Percentiles rank a stretch among this genome's conserved stretches.
Evolutionary conservation across 768 basidiomycete species (phyloP).

Genomic region (Lactifluus rugatus): DNA sequence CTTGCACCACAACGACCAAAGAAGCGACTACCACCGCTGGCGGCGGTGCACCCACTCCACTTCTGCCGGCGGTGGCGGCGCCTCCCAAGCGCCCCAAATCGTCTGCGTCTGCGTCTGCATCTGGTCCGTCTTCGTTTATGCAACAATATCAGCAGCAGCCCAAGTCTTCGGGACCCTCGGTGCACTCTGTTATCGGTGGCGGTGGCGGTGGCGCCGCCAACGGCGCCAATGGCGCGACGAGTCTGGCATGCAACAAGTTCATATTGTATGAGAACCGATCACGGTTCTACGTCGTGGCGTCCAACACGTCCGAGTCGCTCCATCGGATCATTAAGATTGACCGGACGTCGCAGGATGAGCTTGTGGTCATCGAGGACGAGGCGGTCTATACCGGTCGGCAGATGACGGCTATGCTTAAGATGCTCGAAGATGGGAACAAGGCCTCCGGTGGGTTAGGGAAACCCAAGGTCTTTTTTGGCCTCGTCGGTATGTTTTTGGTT

Average conservation of each 20-base stretch:
- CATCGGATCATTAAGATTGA: slow-evolving; percentile 94
- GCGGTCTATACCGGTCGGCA: slow-evolving; percentile 82
- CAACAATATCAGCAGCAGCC: background rate
- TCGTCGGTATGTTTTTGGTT: slow-evolving; percentile 49
- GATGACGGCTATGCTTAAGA: slow-evolving; percentile 84
- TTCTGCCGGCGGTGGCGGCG: background rate
- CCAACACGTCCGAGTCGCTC: slow-evolving; percentile 76
- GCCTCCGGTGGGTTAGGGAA: slow-evolving; percentile 78
- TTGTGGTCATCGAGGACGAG: slow-evolving; percentile 78
- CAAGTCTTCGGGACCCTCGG: background rate
- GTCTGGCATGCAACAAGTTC: slow-evolving; percentile 59
- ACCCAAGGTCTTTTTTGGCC: slow-evolving; percentile 69
- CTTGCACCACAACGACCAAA: background rate
- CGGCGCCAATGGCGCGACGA: background rate
- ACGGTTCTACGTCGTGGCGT: slow-evolving; percentile 87
- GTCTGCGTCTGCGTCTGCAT: background rate
- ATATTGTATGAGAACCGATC: slow-evolving; percentile 88
- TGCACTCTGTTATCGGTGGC: background rate
- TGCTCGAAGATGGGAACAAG: slow-evolving; percentile 93
- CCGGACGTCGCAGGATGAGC: slow-evolving; percentile 65
- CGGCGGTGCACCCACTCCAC: background rate
- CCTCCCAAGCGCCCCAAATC: background rate
- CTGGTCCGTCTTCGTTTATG: background rate
- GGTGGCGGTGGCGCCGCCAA: background rate
- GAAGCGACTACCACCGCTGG: background rate